Conservation (phyloP, 164 flowering plant genomes). For the Vitis rotundifolia region DNA sequence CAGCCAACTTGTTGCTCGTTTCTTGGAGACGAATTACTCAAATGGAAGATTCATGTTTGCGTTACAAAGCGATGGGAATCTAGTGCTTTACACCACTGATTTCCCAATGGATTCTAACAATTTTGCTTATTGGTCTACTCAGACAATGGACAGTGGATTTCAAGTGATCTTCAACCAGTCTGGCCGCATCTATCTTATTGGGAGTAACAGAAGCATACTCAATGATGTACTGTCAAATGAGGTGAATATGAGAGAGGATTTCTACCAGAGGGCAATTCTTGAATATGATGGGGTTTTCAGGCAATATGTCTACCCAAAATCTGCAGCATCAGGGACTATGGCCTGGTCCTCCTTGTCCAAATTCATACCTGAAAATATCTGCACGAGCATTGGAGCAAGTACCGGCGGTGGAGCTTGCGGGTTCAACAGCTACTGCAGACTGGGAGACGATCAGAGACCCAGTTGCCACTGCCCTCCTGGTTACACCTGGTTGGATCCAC, state of each 20-base stretch:
- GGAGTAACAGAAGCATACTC: not conserved
- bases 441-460: no score
- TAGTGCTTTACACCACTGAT: not conserved
- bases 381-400: not conserved
- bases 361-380: not conserved
- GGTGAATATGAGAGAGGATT: no score
- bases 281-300: no score
- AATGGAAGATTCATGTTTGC: conserved; percentile 15
- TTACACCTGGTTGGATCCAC: not conserved
- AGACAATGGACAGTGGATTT: conserved; percentile 1
- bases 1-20: conserved; percentile 3
- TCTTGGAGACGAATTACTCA: not conserved
- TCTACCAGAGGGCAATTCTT: no score
- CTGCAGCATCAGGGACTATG: no score
- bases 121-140: not conserved
- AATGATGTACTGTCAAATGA: no score
- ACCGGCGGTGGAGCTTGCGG: not conserved
- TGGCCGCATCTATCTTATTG: not conserved
- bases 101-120: not conserved
- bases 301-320: not conserved
- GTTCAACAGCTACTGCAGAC: no score
- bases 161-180: not conserved
- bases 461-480: no score
- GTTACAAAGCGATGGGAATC: no score
- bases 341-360: not conserved